Percentiles rank a stretch among this genome's conserved stretches.
phyloP scores from a whole-genome alignment of 148 eudicot genomes.

The Amaranthus palmeri region DNA sequence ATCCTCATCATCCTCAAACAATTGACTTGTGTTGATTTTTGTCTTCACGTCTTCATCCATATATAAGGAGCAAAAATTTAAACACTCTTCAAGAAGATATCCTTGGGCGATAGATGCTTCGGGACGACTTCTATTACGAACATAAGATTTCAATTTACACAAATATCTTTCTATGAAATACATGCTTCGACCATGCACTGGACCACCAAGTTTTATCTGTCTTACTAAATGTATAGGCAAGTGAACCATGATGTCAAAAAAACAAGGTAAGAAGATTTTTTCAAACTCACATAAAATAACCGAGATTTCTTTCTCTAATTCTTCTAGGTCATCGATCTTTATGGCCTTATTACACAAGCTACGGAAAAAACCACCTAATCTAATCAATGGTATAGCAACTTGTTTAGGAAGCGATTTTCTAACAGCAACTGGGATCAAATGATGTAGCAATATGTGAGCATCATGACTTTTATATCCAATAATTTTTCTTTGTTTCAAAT shows the following conservation, averaged over 20 bases:
- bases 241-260: slow-evolving; percentile 18
- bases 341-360: background rate
- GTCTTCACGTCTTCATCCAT: slow-evolving; percentile 7
- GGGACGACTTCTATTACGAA: background rate
- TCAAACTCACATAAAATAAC: slow-evolving; percentile 8
- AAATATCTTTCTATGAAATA: slow-evolving; percentile 8
- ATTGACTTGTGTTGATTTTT: background rate
- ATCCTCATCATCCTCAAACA: background rate
- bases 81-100: slow-evolving; percentile 3
- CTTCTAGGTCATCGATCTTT: background rate
- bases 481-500: background rate
- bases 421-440: slow-evolving; percentile 5
- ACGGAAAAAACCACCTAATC: background rate
- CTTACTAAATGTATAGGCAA: slow-evolving; percentile 8
- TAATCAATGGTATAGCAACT: slow-evolving; percentile 11
- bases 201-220: slow-evolving; percentile 12
- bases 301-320: background rate
- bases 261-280: background rate
- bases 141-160: slow-evolving; percentile 7
- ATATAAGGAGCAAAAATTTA: slow-evolving; percentile 3
- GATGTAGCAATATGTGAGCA: background rate
- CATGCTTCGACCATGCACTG: background rate
- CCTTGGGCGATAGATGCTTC: slow-evolving; percentile 15
- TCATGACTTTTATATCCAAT: slow-evolving; percentile 10
- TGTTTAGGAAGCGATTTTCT: slow-evolving; percentile 3